These are phyloP conservation scores for Microascus cirrosus DNA, from an alignment of 2,329 filamentous ascomycete species.

Conservation along the genomic window DNA sequence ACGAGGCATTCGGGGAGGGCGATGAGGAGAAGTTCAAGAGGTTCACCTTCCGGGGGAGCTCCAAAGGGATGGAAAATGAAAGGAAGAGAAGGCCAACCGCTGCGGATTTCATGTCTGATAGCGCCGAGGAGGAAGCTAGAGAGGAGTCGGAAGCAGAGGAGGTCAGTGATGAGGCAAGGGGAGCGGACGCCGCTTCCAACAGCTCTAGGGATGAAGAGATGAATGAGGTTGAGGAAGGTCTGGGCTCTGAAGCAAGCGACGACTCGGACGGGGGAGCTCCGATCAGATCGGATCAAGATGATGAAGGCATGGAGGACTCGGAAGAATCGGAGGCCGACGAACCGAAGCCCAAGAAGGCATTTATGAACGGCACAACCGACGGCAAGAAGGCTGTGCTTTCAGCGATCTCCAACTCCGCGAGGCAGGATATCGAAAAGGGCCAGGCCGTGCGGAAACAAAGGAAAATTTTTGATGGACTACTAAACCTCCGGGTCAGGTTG, in stretches of 20 bases:
- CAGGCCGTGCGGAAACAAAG: slow-evolving; percentile 77
- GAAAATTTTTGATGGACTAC: slow-evolving; percentile 72
- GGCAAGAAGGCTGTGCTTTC: slow-evolving; percentile 7
- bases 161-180: slow-evolving; percentile 24
- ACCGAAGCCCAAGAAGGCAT: slow-evolving; percentile 14
- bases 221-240: slow-evolving; percentile 19
- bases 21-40: slow-evolving; percentile 74
- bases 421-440: slow-evolving; percentile 67
- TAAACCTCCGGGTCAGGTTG: slow-evolving; percentile 83
- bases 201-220: slow-evolving; percentile 21
- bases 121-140: slow-evolving; percentile 25
- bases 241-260: slow-evolving; percentile 21
- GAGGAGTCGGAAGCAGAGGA: slow-evolving; percentile 20
- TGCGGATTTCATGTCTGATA: slow-evolving; percentile 45
- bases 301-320: slow-evolving; percentile 20
- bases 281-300: slow-evolving; percentile 21
- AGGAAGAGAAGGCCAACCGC: slow-evolving; percentile 33
- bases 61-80: slow-evolving; percentile 22
- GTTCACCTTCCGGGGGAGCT: slow-evolving; percentile 54
- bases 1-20: slow-evolving; percentile 67
- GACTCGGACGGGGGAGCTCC: slow-evolving; percentile 9
- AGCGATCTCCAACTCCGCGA: slow-evolving; percentile 8
- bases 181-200: slow-evolving; percentile 19
- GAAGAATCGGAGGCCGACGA: slow-evolving; percentile 19
- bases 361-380: slow-evolving; percentile 14